Percentiles rank a stretch among this genome's conserved stretches.
Conservation (phyloP, 2,329 filamentous ascomycete genomes). For the Aotearoamyces nothofagi region DNA sequence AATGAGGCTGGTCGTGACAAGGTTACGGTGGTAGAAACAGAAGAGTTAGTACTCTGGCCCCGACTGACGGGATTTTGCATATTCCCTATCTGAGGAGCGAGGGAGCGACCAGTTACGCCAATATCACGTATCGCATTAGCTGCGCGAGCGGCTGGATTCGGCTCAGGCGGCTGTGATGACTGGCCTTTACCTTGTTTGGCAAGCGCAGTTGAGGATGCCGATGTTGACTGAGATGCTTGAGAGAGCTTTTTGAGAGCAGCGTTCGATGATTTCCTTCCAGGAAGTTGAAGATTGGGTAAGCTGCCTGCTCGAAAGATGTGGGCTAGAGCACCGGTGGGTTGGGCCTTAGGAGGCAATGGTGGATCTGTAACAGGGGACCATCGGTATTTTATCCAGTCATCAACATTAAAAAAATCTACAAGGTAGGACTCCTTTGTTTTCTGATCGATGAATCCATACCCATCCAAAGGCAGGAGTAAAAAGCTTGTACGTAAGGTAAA, state of each 20-base stretch:
- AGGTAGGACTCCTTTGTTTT: conserved; percentile 65
- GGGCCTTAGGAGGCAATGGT: conserved; percentile 41
- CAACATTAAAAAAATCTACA: conserved; percentile 68
- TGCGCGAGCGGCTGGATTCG: conserved; percentile 2
- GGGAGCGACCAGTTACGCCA: conserved; percentile 10
- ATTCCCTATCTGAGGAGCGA: conserved; percentile 15
- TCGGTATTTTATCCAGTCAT: conserved; percentile 66
- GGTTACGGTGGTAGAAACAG: conserved; percentile 17
- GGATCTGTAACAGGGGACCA: conserved; percentile 63
- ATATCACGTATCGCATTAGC: conserved; percentile 11
- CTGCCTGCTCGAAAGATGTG: conserved; percentile 24
- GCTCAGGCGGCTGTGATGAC: background rate
- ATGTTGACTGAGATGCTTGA: conserved; percentile 14
- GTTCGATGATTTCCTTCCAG: conserved; percentile 14
- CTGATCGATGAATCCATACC: conserved; percentile 68
- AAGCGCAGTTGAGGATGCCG: conserved; percentile 20
- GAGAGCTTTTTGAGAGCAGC: conserved; percentile 6
- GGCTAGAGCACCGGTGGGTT: conserved; percentile 15
- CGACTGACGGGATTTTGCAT: conserved; percentile 11
- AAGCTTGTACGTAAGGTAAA: conserved; percentile 83
- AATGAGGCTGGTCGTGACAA: conserved; percentile 22
- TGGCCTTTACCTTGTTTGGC: conserved; percentile 9
- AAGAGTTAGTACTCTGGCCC: conserved; percentile 12
- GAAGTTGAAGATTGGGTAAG: conserved; percentile 18
- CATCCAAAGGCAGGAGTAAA: conserved; percentile 71